These are phyloP conservation scores for Boletellus deceptivus DNA, from an alignment of 1,284 basidiomycete genomes.

Conservation along the genomic window DNA sequence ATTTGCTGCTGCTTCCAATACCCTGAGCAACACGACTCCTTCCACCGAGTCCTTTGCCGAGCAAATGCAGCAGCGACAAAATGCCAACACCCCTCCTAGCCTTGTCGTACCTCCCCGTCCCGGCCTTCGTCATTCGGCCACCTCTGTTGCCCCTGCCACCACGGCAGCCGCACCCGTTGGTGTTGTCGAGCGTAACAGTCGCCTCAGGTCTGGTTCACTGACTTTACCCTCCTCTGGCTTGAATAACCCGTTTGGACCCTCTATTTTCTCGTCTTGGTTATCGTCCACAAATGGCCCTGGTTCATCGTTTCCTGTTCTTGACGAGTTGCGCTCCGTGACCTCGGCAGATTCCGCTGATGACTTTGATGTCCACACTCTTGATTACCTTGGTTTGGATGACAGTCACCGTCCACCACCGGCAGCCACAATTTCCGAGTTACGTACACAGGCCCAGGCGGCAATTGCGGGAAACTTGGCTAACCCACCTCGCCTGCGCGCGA, in stretches of 20 bases:
- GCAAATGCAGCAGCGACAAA: constrained; percentile 49
- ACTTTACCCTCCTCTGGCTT: constrained; percentile 74
- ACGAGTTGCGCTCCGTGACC: constrained; percentile 75
- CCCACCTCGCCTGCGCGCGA: constrained; percentile 81
- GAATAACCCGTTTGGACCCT: constrained; percentile 85
- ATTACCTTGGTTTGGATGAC: constrained; percentile 92
- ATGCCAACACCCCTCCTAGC: constrained; percentile 43
- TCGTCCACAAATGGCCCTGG: constrained; percentile 57
- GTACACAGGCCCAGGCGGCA: constrained; percentile 83
- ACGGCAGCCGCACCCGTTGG: constrained; percentile 60
- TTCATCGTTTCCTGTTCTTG: constrained; percentile 61
- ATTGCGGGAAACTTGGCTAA: constrained; percentile 80
- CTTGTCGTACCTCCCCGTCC: constrained; percentile 57
- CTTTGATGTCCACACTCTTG: constrained; percentile 89
- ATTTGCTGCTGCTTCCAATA: constrained; percentile 67
- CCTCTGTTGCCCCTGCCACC: constrained; percentile 44
- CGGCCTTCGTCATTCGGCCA: constrained; percentile 70
- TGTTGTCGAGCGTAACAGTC: constrained; percentile 66
- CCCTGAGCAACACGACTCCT: constrained; percentile 49
- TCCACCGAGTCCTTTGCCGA: constrained; percentile 67
- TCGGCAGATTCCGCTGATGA: constrained; percentile 83
- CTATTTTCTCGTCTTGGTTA: constrained; percentile 86
- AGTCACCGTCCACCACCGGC: constrained; percentile 62
- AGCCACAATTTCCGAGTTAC: constrained; percentile 81
- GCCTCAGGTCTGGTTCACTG: constrained; percentile 86